These are phyloP conservation scores for Lactifluus echinatus DNA, from an alignment of 768 basidiomycete genomes.

Conservation along the genomic window DNA sequence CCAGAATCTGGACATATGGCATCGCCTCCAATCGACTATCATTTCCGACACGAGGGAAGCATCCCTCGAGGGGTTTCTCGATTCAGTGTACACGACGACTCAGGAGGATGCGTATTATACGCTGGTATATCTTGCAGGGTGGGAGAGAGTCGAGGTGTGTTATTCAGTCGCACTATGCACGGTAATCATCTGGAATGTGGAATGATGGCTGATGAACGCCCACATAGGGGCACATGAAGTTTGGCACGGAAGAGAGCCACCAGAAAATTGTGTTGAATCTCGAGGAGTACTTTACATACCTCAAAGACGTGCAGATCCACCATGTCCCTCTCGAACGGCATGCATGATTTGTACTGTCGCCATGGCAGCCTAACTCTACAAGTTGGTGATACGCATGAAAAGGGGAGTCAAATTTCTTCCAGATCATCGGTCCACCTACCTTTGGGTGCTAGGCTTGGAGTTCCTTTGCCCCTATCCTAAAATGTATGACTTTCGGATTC, in stretches of 20 bases:
- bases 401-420: too few species aligned
- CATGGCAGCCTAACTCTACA: too few species aligned
- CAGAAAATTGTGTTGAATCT: not conserved
- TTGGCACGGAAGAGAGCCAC: not conserved
- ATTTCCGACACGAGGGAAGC: not conserved
- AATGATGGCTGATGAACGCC: not conserved
- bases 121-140: not conserved
- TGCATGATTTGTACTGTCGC: not conserved
- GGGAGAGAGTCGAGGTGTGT: slow-evolving; percentile 1
- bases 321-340: not conserved
- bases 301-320: not conserved
- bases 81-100: not conserved
- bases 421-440: too few species aligned
- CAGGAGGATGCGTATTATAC: not conserved
- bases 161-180: not conserved
- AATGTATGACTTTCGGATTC: too few species aligned
- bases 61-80: not conserved
- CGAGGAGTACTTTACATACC: not conserved
- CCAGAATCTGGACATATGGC: not conserved
- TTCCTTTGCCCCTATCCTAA: too few species aligned
- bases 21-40: not conserved
- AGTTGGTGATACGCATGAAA: too few species aligned
- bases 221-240: not conserved
- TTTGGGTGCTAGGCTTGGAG: too few species aligned
- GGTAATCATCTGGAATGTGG: not conserved